These are phyloP conservation scores for Allium cepa DNA, from an alignment of 106 monocot genomes.

Conservation along the genomic window DNA sequence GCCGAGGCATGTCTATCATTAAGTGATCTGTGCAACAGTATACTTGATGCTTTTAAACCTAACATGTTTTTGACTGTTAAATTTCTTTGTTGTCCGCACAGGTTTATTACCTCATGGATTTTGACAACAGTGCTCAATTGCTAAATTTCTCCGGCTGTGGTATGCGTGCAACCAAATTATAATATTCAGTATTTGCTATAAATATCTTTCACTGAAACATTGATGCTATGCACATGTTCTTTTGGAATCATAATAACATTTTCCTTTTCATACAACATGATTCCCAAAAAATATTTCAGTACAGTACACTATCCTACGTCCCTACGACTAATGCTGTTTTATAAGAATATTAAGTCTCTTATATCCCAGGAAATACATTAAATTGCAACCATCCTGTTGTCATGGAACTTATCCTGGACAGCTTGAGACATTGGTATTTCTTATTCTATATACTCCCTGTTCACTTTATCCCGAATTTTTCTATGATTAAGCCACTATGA, in stretches of 20 bases:
- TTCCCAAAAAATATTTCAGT: too few relatives aligned
- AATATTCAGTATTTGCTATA: too few relatives aligned
- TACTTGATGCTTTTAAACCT: not conserved
- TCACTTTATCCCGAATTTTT: not conserved
- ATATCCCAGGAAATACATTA: constrained; percentile 75
- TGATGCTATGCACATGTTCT: too few relatives aligned
- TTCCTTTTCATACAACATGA: too few relatives aligned
- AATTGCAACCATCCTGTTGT: constrained; percentile 99
- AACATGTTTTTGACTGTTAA: not conserved
- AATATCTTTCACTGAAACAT: too few relatives aligned
- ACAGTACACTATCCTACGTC: too few relatives aligned
- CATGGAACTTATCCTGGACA: constrained; percentile 92
- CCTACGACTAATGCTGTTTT: too few relatives aligned
- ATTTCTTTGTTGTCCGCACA: constrained; percentile 15
- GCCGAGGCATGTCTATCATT: too few relatives aligned
- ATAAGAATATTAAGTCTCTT: not conserved
- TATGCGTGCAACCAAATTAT: constrained; percentile 20
- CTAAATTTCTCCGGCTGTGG: constrained; percentile 95
- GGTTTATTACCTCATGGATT: constrained; percentile 96
- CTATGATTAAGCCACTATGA: not conserved
- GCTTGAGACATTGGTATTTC: constrained; percentile 88
- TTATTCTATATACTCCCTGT: not conserved
- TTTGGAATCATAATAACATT: too few relatives aligned
- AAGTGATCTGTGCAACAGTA: too few relatives aligned
- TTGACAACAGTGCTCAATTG: constrained; percentile 31